A percentile compares a stretch with the other conserved stretches of the same genome.
Evolutionary conservation across 2,329 filamentous ascomycete species (phyloP).

Genomic region (Pseudogymnoascus sp.): DNA sequence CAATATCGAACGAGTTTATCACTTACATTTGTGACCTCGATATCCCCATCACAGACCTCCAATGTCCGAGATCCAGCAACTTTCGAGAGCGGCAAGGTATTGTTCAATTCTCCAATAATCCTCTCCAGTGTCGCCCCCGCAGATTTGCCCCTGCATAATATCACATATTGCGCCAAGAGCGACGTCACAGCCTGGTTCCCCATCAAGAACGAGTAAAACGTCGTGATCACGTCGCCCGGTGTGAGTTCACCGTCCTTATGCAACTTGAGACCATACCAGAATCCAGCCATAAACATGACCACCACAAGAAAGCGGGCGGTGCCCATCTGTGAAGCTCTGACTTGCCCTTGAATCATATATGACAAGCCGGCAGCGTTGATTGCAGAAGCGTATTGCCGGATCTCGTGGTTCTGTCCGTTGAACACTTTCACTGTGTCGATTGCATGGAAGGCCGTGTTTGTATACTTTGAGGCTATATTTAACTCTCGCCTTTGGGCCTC

Average conservation of each 20-base stretch:
- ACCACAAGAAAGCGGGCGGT: slow-evolving; percentile 68
- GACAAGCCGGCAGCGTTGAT: slow-evolving; percentile 52
- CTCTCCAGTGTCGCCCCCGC: slow-evolving; percentile 58
- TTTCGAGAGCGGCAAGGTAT: slow-evolving; percentile 22
- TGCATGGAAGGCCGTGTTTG: slow-evolving; percentile 60
- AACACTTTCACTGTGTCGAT: slow-evolving; percentile 86
- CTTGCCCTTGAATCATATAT: slow-evolving; percentile 62
- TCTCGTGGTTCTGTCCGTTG: slow-evolving; percentile 66
- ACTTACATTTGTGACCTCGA: slow-evolving; percentile 62
- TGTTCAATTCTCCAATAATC: slow-evolving; percentile 33
- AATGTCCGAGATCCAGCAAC: slow-evolving; percentile 31
- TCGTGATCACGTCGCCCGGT: slow-evolving; percentile 66
- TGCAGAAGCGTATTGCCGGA: slow-evolving; percentile 53
- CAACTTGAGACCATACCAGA: slow-evolving; percentile 76
- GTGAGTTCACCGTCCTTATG: slow-evolving; percentile 46
- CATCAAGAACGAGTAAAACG: slow-evolving; percentile 75
- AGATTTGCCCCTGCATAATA: slow-evolving; percentile 70
- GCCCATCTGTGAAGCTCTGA: slow-evolving; percentile 65
- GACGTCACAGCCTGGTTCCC: slow-evolving; percentile 69
- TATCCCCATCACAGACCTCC: slow-evolving; percentile 51
- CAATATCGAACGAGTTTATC: background rate
- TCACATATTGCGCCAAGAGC: slow-evolving; percentile 68
- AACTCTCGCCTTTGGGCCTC: slow-evolving; percentile 61
- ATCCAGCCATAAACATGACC: slow-evolving; percentile 77
- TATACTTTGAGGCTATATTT: slow-evolving; percentile 62